These are phyloP conservation scores for Jamesozyma jinghongensis DNA, from an alignment of 805 yeast species.

Conservation along the genomic window DNA sequence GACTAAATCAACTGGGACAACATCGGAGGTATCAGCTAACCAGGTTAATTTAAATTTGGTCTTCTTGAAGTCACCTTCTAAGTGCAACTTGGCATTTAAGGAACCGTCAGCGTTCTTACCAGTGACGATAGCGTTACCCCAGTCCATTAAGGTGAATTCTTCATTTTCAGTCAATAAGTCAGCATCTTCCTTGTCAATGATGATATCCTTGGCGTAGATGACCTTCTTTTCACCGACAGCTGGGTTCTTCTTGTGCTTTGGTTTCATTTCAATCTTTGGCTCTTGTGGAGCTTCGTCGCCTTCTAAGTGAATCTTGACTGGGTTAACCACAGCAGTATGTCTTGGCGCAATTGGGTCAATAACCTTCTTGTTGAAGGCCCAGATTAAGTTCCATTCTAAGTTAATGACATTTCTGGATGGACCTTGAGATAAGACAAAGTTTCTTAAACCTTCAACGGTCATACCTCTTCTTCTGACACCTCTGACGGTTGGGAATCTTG, in stretches of 20 bases:
- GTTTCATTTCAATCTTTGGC: conserved; percentile 59
- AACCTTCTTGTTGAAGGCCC: conserved; percentile 96
- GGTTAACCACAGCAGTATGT: conserved; percentile 73
- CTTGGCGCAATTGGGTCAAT: conserved; percentile 97
- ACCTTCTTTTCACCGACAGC: conserved; percentile 81
- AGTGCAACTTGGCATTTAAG: conserved; percentile 69
- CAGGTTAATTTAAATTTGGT: conserved; percentile 92
- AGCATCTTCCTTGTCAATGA: conserved; percentile 83
- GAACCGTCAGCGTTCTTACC: conserved; percentile 58
- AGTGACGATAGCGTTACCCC: conserved; percentile 89
- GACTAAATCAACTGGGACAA: conserved; percentile 64
- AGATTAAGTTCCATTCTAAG: conserved; percentile 93
- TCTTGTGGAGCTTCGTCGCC: conserved; percentile 54
- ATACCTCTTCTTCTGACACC: conserved; percentile 99
- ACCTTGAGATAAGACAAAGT: conserved; percentile 91
- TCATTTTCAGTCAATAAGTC: conserved; percentile 69
- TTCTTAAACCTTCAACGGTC: conserved; percentile 95
- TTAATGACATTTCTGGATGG: conserved; percentile 96
- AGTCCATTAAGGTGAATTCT: conserved; percentile 96
- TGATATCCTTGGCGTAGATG: conserved; percentile 49
- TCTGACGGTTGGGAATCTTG: conserved; percentile 98
- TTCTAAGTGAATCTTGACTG: conserved; percentile 57
- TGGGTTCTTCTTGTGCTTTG: conserved; percentile 92
- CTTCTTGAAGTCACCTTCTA: conserved; percentile 95
- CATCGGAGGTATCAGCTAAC: conserved; percentile 77